Evolutionary conservation across 2,329 filamentous ascomycete species (phyloP).

Genomic region (Rasamsonia emersonii): DNA sequence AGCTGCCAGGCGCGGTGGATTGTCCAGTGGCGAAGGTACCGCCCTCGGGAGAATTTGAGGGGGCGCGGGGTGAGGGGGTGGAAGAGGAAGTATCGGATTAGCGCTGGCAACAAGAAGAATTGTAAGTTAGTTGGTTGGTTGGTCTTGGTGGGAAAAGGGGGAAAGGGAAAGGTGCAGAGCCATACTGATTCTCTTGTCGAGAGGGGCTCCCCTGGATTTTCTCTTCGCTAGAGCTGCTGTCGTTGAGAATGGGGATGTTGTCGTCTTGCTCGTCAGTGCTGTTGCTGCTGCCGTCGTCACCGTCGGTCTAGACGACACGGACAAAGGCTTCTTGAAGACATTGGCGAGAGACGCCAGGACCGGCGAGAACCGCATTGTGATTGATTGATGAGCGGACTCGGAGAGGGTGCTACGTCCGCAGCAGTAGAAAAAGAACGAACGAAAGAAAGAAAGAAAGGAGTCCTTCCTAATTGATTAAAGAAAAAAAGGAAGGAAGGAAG

Average conservation of each 20-base stretch:
- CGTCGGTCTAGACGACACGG: not conserved
- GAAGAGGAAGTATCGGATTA: constrained; percentile 62
- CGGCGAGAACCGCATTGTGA: constrained; percentile 28
- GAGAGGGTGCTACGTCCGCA: too few relatives aligned
- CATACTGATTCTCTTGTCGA: constrained; percentile 39
- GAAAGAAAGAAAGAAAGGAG: too few relatives aligned
- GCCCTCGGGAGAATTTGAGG: constrained; percentile 78
- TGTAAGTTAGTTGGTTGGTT: constrained; percentile 14
- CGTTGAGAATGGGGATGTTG: constrained; percentile 29
- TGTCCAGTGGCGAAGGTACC: constrained; percentile 92
- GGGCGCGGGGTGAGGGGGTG: constrained; percentile 64
- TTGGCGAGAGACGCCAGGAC: constrained; percentile 37
- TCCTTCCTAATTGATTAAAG: too few relatives aligned
- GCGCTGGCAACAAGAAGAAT: constrained; percentile 33
- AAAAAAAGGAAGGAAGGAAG: too few relatives aligned
- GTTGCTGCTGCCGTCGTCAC: constrained; percentile 16
- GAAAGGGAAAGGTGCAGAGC: constrained; percentile 8
- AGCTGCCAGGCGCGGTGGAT: constrained; percentile 95
- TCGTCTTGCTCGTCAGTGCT: constrained; percentile 12
- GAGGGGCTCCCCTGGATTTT: constrained; percentile 18
- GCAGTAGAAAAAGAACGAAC: too few relatives aligned
- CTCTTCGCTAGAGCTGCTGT: constrained; percentile 32
- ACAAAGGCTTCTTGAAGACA: constrained; percentile 33
- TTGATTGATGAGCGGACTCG: too few relatives aligned
- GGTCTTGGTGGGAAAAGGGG: constrained; percentile 1